phyloP scores from a whole-genome alignment of 192 early-diverging fungal genomes.

The Rhizophlyctis rosea region DNA sequence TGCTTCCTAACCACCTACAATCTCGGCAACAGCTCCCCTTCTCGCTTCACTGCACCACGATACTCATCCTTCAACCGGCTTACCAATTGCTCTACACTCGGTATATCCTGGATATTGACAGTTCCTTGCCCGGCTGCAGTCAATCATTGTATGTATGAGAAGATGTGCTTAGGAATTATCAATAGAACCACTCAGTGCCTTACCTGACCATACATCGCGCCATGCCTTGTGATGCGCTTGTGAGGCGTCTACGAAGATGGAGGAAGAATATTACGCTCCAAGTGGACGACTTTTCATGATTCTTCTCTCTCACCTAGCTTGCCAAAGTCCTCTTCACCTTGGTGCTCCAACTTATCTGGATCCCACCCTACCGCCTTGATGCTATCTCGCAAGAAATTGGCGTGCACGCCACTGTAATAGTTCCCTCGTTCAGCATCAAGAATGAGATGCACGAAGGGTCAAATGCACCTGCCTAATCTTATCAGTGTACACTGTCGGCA shows the following conservation, averaged over 20 bases:
- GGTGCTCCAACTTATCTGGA: background rate
- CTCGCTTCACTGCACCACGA: background rate
- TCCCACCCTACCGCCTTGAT: conserved; percentile 14
- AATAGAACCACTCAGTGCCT: too few relatives aligned
- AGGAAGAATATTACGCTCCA: background rate
- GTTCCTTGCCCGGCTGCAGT: conserved; percentile 32
- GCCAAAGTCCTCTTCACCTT: conserved; percentile 28
- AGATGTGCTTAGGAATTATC: too few relatives aligned
- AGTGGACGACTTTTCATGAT: too few relatives aligned
- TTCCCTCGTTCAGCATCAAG: too few relatives aligned
- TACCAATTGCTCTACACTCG: conserved; percentile 12
- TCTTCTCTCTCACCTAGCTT: conserved; percentile 17
- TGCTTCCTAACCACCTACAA: background rate
- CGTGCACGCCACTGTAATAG: conserved; percentile 19
- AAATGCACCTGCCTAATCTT: conserved; percentile 4
- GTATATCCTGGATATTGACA: conserved; percentile 25
- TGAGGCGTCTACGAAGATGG: background rate
- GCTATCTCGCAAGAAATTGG: conserved; percentile 23
- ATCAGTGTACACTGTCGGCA: conserved; percentile 30
- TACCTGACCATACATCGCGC: conserved; percentile 30
- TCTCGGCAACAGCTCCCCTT: background rate
- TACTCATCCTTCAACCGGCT: conserved; percentile 17
- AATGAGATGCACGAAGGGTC: background rate
- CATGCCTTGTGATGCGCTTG: conserved; percentile 12
- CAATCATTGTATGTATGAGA: too few relatives aligned